These are phyloP conservation scores for Phytopythium kandeliae DNA, from an alignment of 352 stramenopile genomes.

Conservation along the genomic window DNA sequence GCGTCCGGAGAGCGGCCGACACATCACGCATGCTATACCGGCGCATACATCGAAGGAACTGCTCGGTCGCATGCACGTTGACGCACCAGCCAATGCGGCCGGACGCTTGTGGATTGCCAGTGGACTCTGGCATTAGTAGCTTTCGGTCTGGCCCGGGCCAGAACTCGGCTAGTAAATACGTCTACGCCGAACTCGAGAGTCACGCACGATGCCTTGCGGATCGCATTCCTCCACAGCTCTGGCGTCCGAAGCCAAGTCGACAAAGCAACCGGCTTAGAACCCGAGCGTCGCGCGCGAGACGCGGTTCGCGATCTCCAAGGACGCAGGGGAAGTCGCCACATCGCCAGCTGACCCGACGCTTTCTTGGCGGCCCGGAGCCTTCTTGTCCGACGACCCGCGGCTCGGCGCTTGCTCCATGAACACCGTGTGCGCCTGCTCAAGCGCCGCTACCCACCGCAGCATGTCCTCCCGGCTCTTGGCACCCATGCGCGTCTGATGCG, in stretches of 20 bases:
- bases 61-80: too few species aligned
- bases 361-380: constrained; percentile 3
- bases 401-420: constrained; percentile 31
- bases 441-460: constrained; percentile 56
- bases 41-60: too few species aligned
- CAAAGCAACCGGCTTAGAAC: constrained; percentile 25
- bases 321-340: constrained; percentile 17
- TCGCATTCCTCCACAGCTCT: background rate
- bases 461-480: constrained; percentile 73
- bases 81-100: too few species aligned
- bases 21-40: too few species aligned
- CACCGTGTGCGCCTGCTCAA: constrained; percentile 46
- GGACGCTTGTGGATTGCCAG: too few species aligned
- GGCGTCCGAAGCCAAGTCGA: background rate
- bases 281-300: constrained; percentile 58
- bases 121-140: too few species aligned
- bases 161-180: constrained; percentile 31
- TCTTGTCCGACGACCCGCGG: constrained; percentile 21
- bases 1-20: too few species aligned
- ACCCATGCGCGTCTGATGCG: constrained; percentile 65
- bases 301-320: constrained; percentile 30
- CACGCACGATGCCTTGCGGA: background rate
- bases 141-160: too few species aligned
- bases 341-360: constrained; percentile 21
- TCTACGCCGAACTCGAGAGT: constrained; percentile 14